Base-by-base conservation (phyloP, 257 asterid species). In the Solanum sparsipilum region DNA sequence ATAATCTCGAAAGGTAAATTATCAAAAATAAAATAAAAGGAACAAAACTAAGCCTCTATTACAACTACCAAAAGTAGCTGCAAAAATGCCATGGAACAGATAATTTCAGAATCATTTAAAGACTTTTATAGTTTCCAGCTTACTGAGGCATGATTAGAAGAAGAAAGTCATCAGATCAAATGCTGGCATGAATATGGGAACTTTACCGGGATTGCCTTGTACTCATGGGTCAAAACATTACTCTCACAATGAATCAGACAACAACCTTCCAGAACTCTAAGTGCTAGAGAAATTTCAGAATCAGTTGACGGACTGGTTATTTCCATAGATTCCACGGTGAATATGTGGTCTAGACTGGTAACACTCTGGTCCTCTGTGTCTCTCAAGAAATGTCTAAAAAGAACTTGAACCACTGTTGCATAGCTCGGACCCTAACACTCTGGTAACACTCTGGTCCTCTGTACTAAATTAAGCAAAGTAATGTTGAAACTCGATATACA, bases 241-340 rank as follows among this genome's bases (percentile, higher is more conserved):
- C 98, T 94, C 92, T 93, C 95, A 5, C 87, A 86, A 88, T 97
- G 99, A 79, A 96, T 94, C 81, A 96, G 96, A 88, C 98, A 96
- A 70, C 99, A 95, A 29, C 98, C 99, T 92, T 97, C 99, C 88
- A 97, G 92, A 90, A 96, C 98, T 92, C 98, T 90, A 65, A 97
- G 94, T 15, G 98, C 99, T 87, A 97, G 93, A 84, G 98, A 95
- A 71, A 94, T 97, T 92, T 97, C 99, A 87, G 94, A 94, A 91
- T 97, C 99, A 44, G 96, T 95, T 12, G 98, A 90, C 56, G 98
- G 98, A 82, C 98, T 93, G 35, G 89, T 92, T 88, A 97, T 93
- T 90, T 90, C 92, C 93, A 94, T 89, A 44, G 98, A 95, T 75
- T 96, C 95, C 67, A 95, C 96, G 3, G 98, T 92, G 67, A 96